Base-by-base conservation (phyloP, 2,329 filamentous ascomycete genomes). In the Raffaelea ambrosiae region DNA sequence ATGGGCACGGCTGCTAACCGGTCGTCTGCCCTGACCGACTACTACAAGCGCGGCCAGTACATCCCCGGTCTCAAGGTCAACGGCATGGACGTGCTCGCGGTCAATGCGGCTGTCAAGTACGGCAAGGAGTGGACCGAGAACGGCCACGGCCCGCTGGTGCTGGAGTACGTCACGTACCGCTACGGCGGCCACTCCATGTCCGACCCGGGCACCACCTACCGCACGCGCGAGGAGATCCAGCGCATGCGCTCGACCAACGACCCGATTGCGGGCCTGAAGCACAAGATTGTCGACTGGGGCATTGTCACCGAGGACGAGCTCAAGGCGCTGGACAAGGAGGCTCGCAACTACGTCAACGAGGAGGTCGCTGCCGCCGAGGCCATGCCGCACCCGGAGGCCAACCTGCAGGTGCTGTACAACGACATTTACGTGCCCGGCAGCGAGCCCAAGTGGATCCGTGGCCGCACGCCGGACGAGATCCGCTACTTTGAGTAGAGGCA, bases 181-280 rank as follows among this genome's bases (percentile, higher is more conserved):
- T 98, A 98, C 70, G 93, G 93, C 67, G 93, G 93, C 59, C 93
- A 98, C 84, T 96, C 89, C 73, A 98, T 98, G 93, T 97, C 91
- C 64, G 93, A 98, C 70, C 93, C 93, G 51, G 93, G 93, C 68
- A 98, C 93, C 69, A 97, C 93, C 61, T 98, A 98, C 85, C 86
- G 90, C 69, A 96, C 91, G 59, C 89, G 93, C 71, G 93, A 98
- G 77, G 93, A 98, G 76, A 95, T 98, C 65, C 91, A 96, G 78
- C 90, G 91, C 70, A 98, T 98, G 93, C 88, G 93, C 63, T 94
- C 86, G 61, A 98, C 93, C 72, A 88, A 97, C 73, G 93, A 98
- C 73, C 89, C 93, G 58, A 98, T 98, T 64, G 89, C 90, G 61
- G 93, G 93, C 51, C 82, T 98, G 59, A 97, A 97, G 83, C 86